Conservation (phyloP, 2,329 filamentous ascomycete genomes). For the Sarocladium oryzae region DNA sequence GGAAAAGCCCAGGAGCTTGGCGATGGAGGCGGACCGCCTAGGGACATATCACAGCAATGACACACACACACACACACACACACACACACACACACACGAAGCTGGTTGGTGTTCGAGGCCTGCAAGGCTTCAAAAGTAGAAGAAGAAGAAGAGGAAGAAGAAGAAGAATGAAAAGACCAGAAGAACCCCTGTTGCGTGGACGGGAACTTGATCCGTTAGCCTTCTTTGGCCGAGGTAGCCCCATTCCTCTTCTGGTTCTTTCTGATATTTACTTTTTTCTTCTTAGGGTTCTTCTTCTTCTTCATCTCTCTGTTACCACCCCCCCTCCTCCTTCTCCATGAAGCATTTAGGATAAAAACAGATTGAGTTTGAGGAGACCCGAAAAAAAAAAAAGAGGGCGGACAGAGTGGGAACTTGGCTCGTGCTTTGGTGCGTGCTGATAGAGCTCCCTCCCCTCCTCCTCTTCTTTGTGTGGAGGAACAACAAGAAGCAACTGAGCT, state of each 20-base stretch:
- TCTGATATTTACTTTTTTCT: too few species aligned
- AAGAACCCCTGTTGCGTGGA: too few species aligned
- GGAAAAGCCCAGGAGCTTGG: background rate
- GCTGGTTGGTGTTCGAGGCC: too few species aligned
- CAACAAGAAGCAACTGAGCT: background rate
- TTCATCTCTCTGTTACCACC: background rate
- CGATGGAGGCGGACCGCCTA: background rate
- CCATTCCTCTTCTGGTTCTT: background rate
- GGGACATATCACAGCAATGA: too few species aligned
- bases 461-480: background rate
- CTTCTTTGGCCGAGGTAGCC: conserved; percentile 5
- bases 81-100: too few species aligned
- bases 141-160: too few species aligned
- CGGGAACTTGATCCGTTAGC: too few species aligned
- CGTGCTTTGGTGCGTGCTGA: too few species aligned
- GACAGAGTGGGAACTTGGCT: background rate
- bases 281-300: background rate
- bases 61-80: too few species aligned
- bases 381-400: background rate
- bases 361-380: background rate
- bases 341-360: conserved; percentile 4
- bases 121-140: too few species aligned
- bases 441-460: too few species aligned
- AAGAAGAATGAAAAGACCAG: too few species aligned
- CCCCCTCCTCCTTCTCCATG: background rate